phyloP scores from a whole-genome alignment of 306 rosid species.

The Pueraria montana region DNA sequence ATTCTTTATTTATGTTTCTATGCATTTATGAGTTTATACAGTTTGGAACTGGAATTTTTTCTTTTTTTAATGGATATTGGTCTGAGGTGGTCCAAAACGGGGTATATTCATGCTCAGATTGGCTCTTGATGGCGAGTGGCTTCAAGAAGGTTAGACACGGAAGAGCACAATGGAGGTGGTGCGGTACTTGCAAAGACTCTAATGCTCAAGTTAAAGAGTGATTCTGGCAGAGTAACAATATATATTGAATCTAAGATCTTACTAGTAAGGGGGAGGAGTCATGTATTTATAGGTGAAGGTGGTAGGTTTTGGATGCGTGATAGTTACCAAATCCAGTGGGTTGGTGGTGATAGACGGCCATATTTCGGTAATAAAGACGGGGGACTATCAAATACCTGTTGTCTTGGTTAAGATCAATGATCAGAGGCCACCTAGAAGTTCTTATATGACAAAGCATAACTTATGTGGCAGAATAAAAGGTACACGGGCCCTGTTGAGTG shows the following conservation, averaged over 20 bases:
- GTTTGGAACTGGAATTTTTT: conserved; percentile 31
- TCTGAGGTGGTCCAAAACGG: neutral
- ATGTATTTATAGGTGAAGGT: neutral
- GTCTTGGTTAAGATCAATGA: neutral
- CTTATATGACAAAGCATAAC: neutral
- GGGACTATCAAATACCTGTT: neutral
- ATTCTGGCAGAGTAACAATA: neutral
- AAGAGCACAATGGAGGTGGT: neutral
- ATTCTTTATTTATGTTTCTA: neutral
- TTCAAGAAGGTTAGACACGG: neutral
- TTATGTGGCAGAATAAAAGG: neutral
- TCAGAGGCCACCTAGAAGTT: neutral
- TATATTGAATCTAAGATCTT: neutral
- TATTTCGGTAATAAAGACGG: neutral
- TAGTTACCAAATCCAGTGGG: neutral
- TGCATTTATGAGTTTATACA: conserved; percentile 18
- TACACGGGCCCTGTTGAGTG: neutral
- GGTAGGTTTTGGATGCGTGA: neutral
- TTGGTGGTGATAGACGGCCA: neutral
- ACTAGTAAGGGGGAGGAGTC: neutral
- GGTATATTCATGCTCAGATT: neutral
- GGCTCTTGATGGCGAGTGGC: neutral
- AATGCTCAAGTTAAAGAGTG: neutral
- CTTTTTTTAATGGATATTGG: conserved; percentile 25
- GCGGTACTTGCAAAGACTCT: neutral